These are phyloP conservation scores for Ceratopteris richardii DNA, from an alignment of 75 land plant species.

Conservation along the genomic window DNA sequence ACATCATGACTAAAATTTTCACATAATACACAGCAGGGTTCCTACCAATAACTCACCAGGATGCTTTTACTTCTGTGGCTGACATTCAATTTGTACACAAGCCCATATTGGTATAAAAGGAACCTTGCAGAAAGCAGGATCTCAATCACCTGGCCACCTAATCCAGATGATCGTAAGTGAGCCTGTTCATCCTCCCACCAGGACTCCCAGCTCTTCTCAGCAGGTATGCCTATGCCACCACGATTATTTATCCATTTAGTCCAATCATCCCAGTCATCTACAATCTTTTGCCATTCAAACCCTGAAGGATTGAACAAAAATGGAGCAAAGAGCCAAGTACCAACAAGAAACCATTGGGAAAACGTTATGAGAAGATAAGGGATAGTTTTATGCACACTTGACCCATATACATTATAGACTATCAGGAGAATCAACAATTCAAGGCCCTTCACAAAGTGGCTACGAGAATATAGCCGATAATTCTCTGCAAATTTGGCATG, in stretches of 20 bases:
- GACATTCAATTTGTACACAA: slow-evolving; percentile 88
- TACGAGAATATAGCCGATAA: slow-evolving; percentile 86
- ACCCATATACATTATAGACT: slow-evolving; percentile 71
- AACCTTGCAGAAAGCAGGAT: slow-evolving; percentile 67
- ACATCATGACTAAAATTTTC: no score
- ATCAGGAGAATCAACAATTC: slow-evolving; percentile 74
- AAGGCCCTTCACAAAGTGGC: slow-evolving; percentile 91
- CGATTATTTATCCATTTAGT: slow-evolving; percentile 90
- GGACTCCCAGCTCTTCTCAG: slow-evolving; percentile 93
- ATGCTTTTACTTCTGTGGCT: slow-evolving; percentile 44
- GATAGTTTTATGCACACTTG: slow-evolving; percentile 46
- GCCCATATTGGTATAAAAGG: slow-evolving; percentile 87
- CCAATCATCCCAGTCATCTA: slow-evolving; percentile 99
- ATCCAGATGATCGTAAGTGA: slow-evolving; percentile 60
- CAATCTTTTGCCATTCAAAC: slow-evolving; percentile 98
- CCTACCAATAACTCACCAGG: slow-evolving; percentile 34
- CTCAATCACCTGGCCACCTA: slow-evolving; percentile 64
- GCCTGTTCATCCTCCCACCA: slow-evolving; percentile 99
- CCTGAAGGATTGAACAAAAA: slow-evolving; percentile 97
- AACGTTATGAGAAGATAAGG: slow-evolving; percentile 71
- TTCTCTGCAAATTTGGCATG: slow-evolving; percentile 96
- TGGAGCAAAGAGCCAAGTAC: slow-evolving; percentile 96
- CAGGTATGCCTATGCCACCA: slow-evolving; percentile 82
- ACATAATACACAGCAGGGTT: no score
- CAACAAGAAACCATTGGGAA: slow-evolving; percentile 97